A percentile compares a stretch with the other conserved stretches of the same genome.
These are phyloP conservation scores for Suillus decipiens DNA, from an alignment of 768 basidiomycete genomes.

Conservation along the genomic window DNA sequence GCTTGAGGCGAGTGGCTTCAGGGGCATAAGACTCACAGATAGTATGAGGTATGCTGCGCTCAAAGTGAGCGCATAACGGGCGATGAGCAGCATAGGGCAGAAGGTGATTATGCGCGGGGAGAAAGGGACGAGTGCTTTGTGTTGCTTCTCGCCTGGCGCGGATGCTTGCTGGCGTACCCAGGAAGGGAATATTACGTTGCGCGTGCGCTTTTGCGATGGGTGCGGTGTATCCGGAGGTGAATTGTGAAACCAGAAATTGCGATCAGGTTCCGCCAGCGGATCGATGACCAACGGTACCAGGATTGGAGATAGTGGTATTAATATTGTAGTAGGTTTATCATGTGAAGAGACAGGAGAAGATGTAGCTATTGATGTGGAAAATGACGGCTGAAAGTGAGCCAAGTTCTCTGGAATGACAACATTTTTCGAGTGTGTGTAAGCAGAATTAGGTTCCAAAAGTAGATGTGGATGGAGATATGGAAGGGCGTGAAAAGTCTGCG, in stretches of 20 bases:
- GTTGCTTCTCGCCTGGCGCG: not conserved
- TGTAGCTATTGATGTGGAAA: not conserved
- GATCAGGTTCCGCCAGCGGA: not conserved
- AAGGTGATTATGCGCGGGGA: slow-evolving; percentile 4
- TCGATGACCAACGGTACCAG: not conserved
- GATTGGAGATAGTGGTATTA: not conserved
- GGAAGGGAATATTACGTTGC: not conserved
- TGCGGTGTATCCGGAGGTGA: not conserved
- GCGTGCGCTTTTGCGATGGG: not conserved
- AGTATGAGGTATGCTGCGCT: slow-evolving; percentile 5
- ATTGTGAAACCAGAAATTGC: not conserved
- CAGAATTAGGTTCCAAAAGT: not conserved
- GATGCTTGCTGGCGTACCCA: not conserved
- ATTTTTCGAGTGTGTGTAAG: not conserved
- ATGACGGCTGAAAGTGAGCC: not conserved
- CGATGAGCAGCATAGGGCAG: not conserved
- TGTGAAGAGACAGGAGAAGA: not conserved
- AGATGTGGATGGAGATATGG: not conserved
- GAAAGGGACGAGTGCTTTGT: not conserved
- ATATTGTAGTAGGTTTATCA: not conserved
- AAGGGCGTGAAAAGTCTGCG: not conserved
- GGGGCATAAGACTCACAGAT: not conserved
- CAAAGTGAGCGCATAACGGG: not conserved
- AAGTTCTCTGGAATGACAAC: not conserved
- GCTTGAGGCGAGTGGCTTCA: not conserved